Base-by-base conservation (phyloP, 768 basidiomycete genomes). In the Mycena rebaudengoi region DNA sequence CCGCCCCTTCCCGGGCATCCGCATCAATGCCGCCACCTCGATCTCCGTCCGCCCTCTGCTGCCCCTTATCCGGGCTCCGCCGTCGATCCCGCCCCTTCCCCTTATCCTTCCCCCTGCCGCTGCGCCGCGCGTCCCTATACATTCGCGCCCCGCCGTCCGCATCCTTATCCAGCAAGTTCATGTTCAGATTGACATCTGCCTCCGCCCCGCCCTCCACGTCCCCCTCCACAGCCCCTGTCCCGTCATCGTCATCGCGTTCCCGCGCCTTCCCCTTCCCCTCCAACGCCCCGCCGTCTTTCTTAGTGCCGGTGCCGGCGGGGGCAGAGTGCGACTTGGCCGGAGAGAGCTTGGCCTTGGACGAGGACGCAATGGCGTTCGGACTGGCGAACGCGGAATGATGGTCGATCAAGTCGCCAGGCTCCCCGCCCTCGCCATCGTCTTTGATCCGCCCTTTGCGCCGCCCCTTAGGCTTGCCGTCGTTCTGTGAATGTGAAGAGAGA, bases 361-460 rank as follows among this genome's bases (percentile, higher is more conserved):
- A n/a, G n/a, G n/a, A n/a, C n/a, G n/a, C n/a, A n/a, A n/a, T n/a
- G n/a, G n/a, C 29, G 18, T 14, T 18, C 10, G 16, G 4, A 11
- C 30, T 13, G 18, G 49, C 13, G 23, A 13, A 51, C 10, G 49
- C 11, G 33, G 30, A 35, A 10, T 10, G 16, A 18, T 25, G 4
- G 14, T 4, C 10, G 46, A 46, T 67, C 70, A 60, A 67, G 70
- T 49, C 71, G 67, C 51, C 68, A 64, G 28, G 74, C 66, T 66
- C 55, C 30, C 63, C 49, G 66, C 61, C 64, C 46, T 69, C 60
- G 51, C 70, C 73, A n/a, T n/a, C n/a, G 54, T 78, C 80, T 63
- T 79, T 79, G 35, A 74, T 70, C 21, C 66, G 63, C 41, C 62
- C 68, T 68, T 82, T 81, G 28, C 73, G 72, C 64, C 80, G 78